Percentiles rank a stretch among this genome's conserved stretches.
These are phyloP conservation scores for Cladosporium halotolerans DNA, from an alignment of 2,329 filamentous ascomycete species.

Conservation along the genomic window DNA sequence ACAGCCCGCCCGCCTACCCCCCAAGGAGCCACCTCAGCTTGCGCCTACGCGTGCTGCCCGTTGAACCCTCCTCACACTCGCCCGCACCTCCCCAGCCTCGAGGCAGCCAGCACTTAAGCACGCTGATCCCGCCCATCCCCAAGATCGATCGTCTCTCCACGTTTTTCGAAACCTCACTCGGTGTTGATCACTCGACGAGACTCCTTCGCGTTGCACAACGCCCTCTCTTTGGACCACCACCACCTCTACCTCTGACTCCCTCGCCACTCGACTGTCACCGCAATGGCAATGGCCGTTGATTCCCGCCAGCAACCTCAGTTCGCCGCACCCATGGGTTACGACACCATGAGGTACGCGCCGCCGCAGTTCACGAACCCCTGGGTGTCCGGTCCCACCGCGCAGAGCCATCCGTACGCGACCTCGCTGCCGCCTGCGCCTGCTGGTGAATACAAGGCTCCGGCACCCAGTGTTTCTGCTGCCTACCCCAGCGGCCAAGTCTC, in stretches of 20 bases:
- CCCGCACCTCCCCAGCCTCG: conserved; percentile 23
- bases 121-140: conserved; percentile 46
- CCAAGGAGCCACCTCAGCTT: conserved; percentile 18
- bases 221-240: background rate
- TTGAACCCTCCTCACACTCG: conserved; percentile 14
- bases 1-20: conserved; percentile 16
- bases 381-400: conserved; percentile 56
- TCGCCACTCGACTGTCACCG: conserved; percentile 12
- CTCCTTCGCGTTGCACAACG: background rate
- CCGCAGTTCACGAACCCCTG: conserved; percentile 90
- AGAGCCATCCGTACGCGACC: conserved; percentile 59
- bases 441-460: conserved; percentile 37
- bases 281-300: conserved; percentile 94
- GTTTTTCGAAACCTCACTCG: conserved; percentile 32
- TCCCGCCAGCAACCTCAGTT: conserved; percentile 66
- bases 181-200: conserved; percentile 19
- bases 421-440: conserved; percentile 56
- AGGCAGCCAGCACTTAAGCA: conserved; percentile 31
- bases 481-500: conserved; percentile 67
- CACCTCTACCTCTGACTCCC: conserved; percentile 20
- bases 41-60: conserved; percentile 14
- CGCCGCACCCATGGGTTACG: conserved; percentile 73
- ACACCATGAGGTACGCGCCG: conserved; percentile 65
- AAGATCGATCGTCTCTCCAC: conserved; percentile 43
- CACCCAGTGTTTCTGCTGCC: conserved; percentile 33